Evolutionary conservation across 768 basidiomycete genomes (phyloP).

Genomic region (Harrya chromipes): DNA sequence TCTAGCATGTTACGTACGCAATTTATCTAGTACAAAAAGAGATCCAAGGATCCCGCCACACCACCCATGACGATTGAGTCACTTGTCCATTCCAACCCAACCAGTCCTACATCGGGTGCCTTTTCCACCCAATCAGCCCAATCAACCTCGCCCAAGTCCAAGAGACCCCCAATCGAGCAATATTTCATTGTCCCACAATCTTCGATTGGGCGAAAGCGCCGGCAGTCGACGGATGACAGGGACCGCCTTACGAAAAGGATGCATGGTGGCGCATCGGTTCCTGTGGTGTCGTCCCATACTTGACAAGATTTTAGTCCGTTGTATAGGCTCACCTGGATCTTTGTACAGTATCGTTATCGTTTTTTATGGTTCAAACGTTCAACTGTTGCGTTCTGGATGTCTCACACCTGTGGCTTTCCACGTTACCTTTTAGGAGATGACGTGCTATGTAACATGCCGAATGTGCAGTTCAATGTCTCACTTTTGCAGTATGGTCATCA

Average conservation of each 20-base stretch:
- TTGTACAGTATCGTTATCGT: slow-evolving; percentile 32
- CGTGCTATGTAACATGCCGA: not conserved
- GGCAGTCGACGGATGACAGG: slow-evolving; percentile 24
- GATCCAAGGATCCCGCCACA: slow-evolving; percentile 30
- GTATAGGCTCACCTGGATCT: slow-evolving; percentile 3
- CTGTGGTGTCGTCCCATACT: slow-evolving; percentile 14
- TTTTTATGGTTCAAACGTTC: slow-evolving; percentile 6
- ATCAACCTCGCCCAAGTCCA: slow-evolving; percentile 18
- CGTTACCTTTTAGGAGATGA: not conserved
- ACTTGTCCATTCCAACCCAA: slow-evolving; percentile 67
- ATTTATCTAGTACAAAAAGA: slow-evolving; percentile 53
- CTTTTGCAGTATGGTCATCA: not conserved
- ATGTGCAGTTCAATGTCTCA: slow-evolving; percentile 7
- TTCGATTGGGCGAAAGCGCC: slow-evolving; percentile 24
- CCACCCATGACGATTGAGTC: slow-evolving; percentile 59
- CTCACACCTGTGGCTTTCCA: not conserved
- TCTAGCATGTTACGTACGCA: slow-evolving; percentile 27
- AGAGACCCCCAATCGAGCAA: slow-evolving; percentile 36
- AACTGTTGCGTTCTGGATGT: not conserved
- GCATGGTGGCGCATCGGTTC: slow-evolving; percentile 11
- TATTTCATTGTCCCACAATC: slow-evolving; percentile 33
- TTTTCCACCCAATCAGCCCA: slow-evolving; percentile 9
- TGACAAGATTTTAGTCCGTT: slow-evolving; percentile 7
- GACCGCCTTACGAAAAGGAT: slow-evolving; percentile 25
- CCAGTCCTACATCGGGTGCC: slow-evolving; percentile 47